Percentiles rank a stretch among this genome's conserved stretches.
phyloP scores from a whole-genome alignment of 495 filamentous ascomycete genomes.

The Lentithecium fluviatile region DNA sequence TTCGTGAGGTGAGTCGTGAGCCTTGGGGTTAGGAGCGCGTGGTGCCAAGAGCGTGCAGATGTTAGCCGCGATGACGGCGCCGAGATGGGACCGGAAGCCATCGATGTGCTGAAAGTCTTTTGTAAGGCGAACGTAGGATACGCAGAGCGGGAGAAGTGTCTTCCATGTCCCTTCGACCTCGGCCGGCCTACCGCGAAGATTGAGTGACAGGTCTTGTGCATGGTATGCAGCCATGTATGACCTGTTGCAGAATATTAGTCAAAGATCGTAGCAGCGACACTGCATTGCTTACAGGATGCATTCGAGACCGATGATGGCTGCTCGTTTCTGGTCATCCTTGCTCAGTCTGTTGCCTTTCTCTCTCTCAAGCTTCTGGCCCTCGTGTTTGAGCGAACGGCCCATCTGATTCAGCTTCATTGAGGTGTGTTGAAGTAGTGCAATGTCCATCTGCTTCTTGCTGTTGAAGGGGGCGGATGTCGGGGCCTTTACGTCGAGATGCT shows the following conservation, averaged over 20 bases:
- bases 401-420: constrained; percentile 25
- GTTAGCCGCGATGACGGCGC: constrained; percentile 18
- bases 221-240: constrained; percentile 31
- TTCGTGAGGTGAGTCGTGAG: constrained; percentile 13
- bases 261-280: not conserved
- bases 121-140: constrained; percentile 16
- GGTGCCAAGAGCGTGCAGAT: constrained; percentile 20
- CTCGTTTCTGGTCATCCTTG: constrained; percentile 25
- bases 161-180: constrained; percentile 30
- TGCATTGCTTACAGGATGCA: constrained; percentile 28
- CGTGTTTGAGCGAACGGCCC: constrained; percentile 33
- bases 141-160: constrained; percentile 27
- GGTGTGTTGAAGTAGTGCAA: constrained; percentile 3
- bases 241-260: constrained; percentile 4
- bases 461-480: constrained; percentile 31
- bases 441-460: constrained; percentile 16
- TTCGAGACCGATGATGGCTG: constrained; percentile 26
- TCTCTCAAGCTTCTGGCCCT: constrained; percentile 16
- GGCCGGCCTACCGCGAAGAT: constrained; percentile 9
- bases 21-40: constrained; percentile 6
- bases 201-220: constrained; percentile 10
- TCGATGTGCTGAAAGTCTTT: constrained; percentile 27
- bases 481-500: constrained; percentile 16
- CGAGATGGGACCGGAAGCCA: constrained; percentile 26
- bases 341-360: constrained; percentile 11